Base-by-base conservation (phyloP, 208 protist species). In the Wallacemonas sp. region DNA sequence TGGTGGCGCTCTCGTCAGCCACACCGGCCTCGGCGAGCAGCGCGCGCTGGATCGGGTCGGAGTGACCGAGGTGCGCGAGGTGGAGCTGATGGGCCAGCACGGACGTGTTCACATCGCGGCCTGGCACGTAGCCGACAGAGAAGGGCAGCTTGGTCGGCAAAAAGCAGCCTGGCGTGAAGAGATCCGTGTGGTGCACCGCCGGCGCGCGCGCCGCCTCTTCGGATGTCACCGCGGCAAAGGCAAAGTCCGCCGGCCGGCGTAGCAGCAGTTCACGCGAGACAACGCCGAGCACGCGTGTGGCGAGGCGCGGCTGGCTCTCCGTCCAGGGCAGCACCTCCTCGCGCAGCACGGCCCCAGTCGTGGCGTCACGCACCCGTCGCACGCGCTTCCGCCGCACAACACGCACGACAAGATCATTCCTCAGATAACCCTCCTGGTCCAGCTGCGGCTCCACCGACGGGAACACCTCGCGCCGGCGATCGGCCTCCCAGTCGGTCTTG, bases 261-360 rank as follows among this genome's bases (percentile, higher is more conserved):
- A 95, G 61, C 50, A 80, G 62, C 59, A 92, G 46, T 62, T 92
- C 81, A 2, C 89, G 75, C 57, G 89, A 95, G 18, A 95, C 84
- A 25, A 95, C 80, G 5, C 89, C 89, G 11, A 92, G 45, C 1
- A 92, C 86, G 5, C 20, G 1, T 32, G 33, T 44, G 28, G 39
- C 23, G 48, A 4, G 26, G 22, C 65, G 32, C 31, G 32, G 28
- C 28, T 26, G 50, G 23, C 54, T 31, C 28, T 22, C 16, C 63
- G 4, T 57, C 66, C 45, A 28, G 23, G 31, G 33, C 7, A 87
- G 28, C 18, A 57, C 48, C 11, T 80, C 76, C 48, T 91, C 78
- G 16, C 67, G 50, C 42, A 89, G 52, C 12, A 95, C 57, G 18
- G 67, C 72, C 18, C 87, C 86, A 1, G 85, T 91, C 33, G 28